Percentiles rank a stretch among this genome's conserved stretches.
These are phyloP conservation scores for Mycena sanguinolenta DNA, from an alignment of 768 basidiomycete genomes.

Conservation along the genomic window DNA sequence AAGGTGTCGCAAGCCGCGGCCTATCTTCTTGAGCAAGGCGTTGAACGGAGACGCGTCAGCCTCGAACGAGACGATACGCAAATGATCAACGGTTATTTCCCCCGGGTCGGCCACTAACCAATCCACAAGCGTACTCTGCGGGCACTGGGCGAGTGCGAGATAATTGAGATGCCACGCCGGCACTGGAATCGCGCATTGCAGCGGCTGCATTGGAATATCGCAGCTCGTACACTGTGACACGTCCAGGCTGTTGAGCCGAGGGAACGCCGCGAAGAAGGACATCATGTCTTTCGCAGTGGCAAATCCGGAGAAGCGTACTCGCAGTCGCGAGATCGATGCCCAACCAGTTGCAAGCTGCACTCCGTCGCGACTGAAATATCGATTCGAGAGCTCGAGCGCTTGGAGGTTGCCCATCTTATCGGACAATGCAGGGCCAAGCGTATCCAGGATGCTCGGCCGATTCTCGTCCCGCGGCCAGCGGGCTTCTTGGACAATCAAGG, in stretches of 20 bases:
- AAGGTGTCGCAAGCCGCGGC: conserved; percentile 1
- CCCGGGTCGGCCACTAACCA: conserved; percentile 16
- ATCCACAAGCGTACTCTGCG: conserved; percentile 20
- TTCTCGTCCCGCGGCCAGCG: background rate
- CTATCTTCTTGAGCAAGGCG: conserved; percentile 18
- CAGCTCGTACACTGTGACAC: conserved; percentile 18
- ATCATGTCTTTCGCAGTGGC: conserved; percentile 3
- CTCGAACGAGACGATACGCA: conserved; percentile 21
- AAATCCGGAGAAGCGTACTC: conserved; percentile 23
- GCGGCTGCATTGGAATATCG: background rate
- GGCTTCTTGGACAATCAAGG: background rate
- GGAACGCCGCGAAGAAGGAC: conserved; percentile 24
- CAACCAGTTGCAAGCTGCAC: background rate
- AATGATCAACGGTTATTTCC: conserved; percentile 13
- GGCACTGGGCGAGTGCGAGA: conserved; percentile 28
- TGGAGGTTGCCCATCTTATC: conserved; percentile 1
- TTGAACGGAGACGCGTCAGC: conserved; percentile 23
- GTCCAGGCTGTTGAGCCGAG: conserved; percentile 20
- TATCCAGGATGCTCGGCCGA: background rate
- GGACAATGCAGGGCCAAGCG: background rate
- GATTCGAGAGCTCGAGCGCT: conserved; percentile 15
- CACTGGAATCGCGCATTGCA: background rate
- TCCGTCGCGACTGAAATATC: background rate
- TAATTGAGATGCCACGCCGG: conserved; percentile 18
- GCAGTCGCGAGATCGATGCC: conserved; percentile 5